These are phyloP conservation scores for Yamadazyma paraphyllophila DNA, from an alignment of 805 yeast species.

Conservation along the genomic window DNA sequence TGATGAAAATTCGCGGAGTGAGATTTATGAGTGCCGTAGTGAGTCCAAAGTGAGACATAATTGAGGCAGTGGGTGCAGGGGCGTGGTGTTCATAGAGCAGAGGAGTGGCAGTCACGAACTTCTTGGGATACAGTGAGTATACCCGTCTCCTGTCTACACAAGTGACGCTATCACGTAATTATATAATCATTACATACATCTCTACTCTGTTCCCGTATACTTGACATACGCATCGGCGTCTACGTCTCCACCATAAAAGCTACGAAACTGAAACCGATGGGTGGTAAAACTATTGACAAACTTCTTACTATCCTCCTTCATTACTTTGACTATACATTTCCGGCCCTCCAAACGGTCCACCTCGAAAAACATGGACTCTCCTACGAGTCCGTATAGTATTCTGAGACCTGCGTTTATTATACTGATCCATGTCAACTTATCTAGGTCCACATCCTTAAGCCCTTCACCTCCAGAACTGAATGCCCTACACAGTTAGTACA, in stretches of 20 bases:
- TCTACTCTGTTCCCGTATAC: not conserved
- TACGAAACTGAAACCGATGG: slow-evolving; percentile 28
- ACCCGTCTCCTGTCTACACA: no score
- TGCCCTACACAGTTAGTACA: not conserved
- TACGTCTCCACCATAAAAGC: slow-evolving; percentile 20
- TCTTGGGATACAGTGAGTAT: no score
- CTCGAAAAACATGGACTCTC: slow-evolving; percentile 32
- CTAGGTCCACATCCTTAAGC: slow-evolving; percentile 19
- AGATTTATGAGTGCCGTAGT: not conserved
- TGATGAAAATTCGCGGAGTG: not conserved
- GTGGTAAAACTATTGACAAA: slow-evolving; percentile 31
- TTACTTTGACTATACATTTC: slow-evolving; percentile 26
- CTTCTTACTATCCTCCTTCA: slow-evolving; percentile 25
- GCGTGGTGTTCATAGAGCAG: no score
- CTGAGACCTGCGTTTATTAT: slow-evolving; percentile 22
- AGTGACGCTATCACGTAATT: no score
- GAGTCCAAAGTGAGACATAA: no score
- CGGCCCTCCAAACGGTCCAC: slow-evolving; percentile 18
- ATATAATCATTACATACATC: not conserved
- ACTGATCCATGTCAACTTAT: slow-evolving; percentile 32
- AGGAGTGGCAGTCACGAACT: no score
- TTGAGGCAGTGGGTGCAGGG: no score
- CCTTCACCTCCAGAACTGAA: not conserved
- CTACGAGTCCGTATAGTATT: slow-evolving; percentile 32
- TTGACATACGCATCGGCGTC: slow-evolving; percentile 9